Evolutionary conservation across 2,329 filamentous ascomycete species (phyloP), one percentile per base, ranked within the genome.

Genomic region (Neocucurbitaria cava): DNA sequence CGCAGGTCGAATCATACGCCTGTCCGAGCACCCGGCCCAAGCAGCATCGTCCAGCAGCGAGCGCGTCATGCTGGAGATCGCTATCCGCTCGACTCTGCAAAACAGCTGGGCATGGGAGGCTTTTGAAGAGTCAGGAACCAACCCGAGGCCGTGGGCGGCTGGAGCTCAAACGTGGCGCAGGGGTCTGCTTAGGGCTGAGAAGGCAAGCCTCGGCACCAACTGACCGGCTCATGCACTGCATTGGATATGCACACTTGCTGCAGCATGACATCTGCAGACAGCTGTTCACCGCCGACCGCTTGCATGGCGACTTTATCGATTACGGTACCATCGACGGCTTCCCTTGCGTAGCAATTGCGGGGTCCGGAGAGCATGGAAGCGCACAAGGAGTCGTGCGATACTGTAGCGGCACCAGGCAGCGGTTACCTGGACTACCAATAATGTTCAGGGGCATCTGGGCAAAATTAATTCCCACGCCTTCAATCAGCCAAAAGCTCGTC

Each of bases 231-330:
- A 44, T 54, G 43, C 52, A 59, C 59, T 54, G 54, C 58, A 54
- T 47, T 53, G 45, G 56, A 55, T 56, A 48, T 55, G 61, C 53
- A 58, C 52, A 50, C 56, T 23, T 56, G 23, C 49, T 69, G 70
- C 70, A 69, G 42, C 59, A 69, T 71, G 70, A 72, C 69, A 68
- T 67, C 58, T 57, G 55, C 56, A 62, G 62, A 62, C 66, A 68
- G 66, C 58, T 70, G 64, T 66, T 70, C 63, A 70, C 67, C 65
- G 69, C 62, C 58, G 54, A 31, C 52, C 38, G 42, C 53, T 47
- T 50, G 45, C 53, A 36, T 49, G 52, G 59, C 41, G 36, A 33
- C 7, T 42, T 49, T 52, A 50, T 61, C 57, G 51, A 59, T 59
- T 55, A 43, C 57, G 47, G 35, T n/a, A 46, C 54, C 50, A 47